Evolutionary conservation across 148 eudicot genomes (phyloP).

Genomic region (Persicaria tinctoria): DNA sequence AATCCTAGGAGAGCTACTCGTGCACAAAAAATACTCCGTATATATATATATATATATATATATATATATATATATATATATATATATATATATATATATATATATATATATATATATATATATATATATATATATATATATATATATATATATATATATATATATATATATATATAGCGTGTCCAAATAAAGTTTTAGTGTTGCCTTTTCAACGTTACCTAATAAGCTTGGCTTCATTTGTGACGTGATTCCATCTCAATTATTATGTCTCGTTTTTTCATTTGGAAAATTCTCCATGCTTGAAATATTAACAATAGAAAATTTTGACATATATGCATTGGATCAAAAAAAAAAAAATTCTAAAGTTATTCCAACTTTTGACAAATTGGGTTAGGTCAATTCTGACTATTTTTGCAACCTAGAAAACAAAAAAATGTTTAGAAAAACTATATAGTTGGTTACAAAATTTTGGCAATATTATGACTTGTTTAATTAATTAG

Average conservation of each 20-base stretch:
- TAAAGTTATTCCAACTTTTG: neutral
- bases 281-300: neutral
- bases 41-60: too few relatives aligned
- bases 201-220: constrained; percentile 2
- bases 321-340: too few relatives aligned
- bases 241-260: neutral
- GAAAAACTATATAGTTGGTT: neutral
- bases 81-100: too few relatives aligned
- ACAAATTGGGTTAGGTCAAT: neutral
- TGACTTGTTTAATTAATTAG: neutral
- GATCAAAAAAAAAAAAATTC: neutral
- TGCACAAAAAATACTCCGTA: neutral
- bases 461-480: neutral
- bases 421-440: neutral
- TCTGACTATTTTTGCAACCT: constrained; percentile 1
- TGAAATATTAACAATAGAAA: neutral
- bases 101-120: too few relatives aligned
- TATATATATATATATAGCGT: neutral
- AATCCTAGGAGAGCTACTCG: neutral
- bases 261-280: neutral
- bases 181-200: neutral
- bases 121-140: too few relatives aligned
- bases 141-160: too few relatives aligned
- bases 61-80: too few relatives aligned
- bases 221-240: neutral